phyloP scores from a whole-genome alignment of 345 rosid species.

The Sonneratia alba region DNA sequence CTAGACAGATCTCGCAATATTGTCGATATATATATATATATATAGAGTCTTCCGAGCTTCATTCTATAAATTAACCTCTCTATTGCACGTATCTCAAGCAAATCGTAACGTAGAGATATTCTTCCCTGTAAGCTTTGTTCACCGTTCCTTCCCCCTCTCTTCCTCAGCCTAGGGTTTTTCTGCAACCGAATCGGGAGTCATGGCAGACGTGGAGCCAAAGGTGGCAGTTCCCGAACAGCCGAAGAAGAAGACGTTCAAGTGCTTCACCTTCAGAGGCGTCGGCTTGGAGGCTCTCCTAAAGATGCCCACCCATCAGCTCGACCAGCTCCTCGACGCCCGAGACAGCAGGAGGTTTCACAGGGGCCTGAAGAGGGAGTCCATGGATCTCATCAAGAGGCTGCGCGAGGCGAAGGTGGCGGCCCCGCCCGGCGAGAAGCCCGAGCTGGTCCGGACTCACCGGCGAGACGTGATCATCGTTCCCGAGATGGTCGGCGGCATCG shows the following conservation, averaged over 20 bases:
- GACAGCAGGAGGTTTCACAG: conserved; percentile 60
- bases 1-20: no score
- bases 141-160: no score
- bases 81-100: no score
- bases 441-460: conserved; percentile 78
- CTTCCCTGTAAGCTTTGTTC: no score
- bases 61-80: no score
- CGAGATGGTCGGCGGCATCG: conserved; percentile 90
- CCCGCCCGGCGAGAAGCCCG: conserved; percentile 93
- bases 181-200: no score
- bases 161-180: no score
- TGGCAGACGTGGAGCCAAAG: conserved; percentile 30
- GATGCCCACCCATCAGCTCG: conserved; percentile 91
- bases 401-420: conserved; percentile 78
- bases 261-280: conserved; percentile 48
- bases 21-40: no score
- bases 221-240: conserved; percentile 30
- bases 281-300: conserved; percentile 64
- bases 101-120: no score
- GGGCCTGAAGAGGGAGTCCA: no score
- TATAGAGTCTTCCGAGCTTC: no score
- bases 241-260: conserved; percentile 54
- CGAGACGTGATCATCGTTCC: conserved; percentile 92
- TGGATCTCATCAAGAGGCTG: no score
- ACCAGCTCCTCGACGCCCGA: conserved; percentile 75